phyloP scores from a whole-genome alignment of 2,329 filamentous ascomycete species.

The Emergomyces orientalis region DNA sequence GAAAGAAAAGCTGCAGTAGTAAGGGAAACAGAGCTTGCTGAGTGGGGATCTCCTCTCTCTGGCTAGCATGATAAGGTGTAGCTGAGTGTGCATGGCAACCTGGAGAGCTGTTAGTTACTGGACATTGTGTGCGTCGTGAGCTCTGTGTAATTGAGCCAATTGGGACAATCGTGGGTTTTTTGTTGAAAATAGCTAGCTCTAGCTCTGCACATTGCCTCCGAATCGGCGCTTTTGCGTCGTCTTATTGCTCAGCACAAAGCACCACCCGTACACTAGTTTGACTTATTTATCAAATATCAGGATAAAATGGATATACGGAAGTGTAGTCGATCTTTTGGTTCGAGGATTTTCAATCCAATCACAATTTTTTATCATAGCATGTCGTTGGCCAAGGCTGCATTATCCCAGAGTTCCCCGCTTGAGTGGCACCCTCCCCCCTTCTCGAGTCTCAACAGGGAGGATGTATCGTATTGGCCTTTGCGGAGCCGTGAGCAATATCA shows the following conservation, averaged over 20 bases:
- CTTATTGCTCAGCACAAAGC: neutral
- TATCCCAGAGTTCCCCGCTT: neutral
- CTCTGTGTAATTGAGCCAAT: neutral
- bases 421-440: neutral
- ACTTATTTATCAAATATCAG: neutral
- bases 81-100: neutral
- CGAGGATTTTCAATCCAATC: too few species aligned
- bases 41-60: neutral
- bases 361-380: too few species aligned
- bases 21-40: neutral
- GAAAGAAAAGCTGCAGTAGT: neutral
- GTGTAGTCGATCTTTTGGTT: too few species aligned
- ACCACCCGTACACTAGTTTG: neutral
- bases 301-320: neutral
- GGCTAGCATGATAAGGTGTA: neutral
- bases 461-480: neutral
- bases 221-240: neutral
- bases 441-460: too few species aligned
- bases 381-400: neutral
- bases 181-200: neutral
- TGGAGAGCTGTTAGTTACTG: neutral
- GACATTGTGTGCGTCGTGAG: neutral
- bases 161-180: neutral
- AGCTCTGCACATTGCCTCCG: neutral
- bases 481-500: neutral